Conservation (phyloP, 306 rosid genomes). For the Abrus pulchellus region DNA sequence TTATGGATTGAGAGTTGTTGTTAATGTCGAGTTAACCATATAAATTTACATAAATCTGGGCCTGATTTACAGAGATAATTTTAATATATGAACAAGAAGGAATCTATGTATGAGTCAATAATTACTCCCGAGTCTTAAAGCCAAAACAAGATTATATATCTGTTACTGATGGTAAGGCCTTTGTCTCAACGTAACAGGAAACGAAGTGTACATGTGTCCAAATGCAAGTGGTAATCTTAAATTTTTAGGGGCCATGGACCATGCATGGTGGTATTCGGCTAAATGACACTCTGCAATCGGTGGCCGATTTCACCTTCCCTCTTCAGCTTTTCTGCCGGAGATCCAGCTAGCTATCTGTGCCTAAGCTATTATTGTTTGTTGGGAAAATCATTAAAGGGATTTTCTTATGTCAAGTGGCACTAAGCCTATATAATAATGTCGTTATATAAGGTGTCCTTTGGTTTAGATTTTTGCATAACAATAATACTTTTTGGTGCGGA, state of each 20-base stretch:
- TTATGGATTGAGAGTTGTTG: background rate
- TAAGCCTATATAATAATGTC: no score
- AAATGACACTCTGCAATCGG: constrained; percentile 26
- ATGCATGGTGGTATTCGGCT: background rate
- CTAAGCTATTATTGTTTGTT: background rate
- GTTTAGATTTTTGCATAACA: no score
- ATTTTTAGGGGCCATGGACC: constrained; percentile 25
- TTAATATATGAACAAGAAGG: constrained; percentile 47
- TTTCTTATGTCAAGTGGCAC: no score
- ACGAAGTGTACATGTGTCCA: background rate
- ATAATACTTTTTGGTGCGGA: no score
- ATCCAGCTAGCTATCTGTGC: background rate
- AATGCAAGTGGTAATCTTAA: background rate
- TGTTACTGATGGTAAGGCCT: constrained; percentile 28
- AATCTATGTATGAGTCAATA: constrained; percentile 52
- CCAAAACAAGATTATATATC: constrained; percentile 39
- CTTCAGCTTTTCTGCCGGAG: background rate
- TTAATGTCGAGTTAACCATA: background rate
- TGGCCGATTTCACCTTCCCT: constrained; percentile 1
- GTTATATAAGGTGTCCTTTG: no score
- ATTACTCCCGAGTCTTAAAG: background rate
- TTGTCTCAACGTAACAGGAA: constrained; percentile 28
- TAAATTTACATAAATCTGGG: background rate
- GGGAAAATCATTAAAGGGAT: no score
- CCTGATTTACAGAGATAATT: background rate